Evolutionary conservation across 2,329 filamentous ascomycete genomes (phyloP), one percentile per base, ranked within the genome.

Genomic region (Cladosporium halotolerans): DNA sequence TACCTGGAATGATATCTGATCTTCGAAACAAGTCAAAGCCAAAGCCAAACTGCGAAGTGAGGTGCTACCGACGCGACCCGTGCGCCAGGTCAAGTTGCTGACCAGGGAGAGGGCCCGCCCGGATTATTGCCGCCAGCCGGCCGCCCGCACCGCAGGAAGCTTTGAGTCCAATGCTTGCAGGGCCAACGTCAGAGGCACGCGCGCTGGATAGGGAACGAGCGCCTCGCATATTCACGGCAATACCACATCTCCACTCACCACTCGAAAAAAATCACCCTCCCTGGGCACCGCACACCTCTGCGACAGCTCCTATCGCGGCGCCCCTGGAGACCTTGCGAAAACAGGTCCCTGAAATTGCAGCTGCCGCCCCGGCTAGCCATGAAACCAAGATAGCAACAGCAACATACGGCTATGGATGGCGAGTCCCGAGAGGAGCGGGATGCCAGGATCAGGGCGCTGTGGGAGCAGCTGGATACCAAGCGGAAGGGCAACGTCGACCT

Each of bases 391-490:
- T 62, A 62, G 56, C 59, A 7, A 55, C 52, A 41, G 52, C 23
- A 46, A 46, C 33, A 48, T 23, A 51, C 58, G 56, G 61, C 58
- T 72, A 87, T 88, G 79, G 78, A 89, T 75, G 79, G 76, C 69
- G 88, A 93, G 75, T 84, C 85, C 65, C 81, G 86, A 70, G 85
- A 85, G 72, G 81, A 88, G 73, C 83, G 87, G 68, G 88, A 95
- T 74, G 80, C 83, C 71, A 82, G 91, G 66, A 82, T 96, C 64
- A 85, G 89, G 73, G 79, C 84, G 69, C 81, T 97, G 66, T 97
- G 92, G 91, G 77, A 76, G 67, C 84, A 82, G 65, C 80, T 99
- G 61, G 90, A 95, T 70, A 85, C 85, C 60, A 81, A 83, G 60
- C 79, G 79, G 55, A 84, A 85, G 63, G 89, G 89, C 55, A 84